These are phyloP conservation scores for Tetrahymena thermophila DNA, from an alignment of 73 alveolate species.

Conservation along the genomic window DNA sequence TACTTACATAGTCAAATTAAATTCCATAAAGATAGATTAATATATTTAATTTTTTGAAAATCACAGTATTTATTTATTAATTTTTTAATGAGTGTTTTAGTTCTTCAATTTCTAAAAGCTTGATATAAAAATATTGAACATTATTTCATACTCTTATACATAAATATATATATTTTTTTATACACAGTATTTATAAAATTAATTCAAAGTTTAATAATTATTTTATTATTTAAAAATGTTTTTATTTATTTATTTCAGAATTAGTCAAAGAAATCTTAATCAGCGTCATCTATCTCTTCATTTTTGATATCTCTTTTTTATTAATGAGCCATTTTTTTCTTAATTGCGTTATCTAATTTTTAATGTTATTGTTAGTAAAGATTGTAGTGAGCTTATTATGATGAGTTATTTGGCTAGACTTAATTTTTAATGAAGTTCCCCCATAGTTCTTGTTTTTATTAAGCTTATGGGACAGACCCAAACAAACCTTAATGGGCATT, in stretches of 20 bases:
- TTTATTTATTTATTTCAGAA: neutral
- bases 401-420: neutral
- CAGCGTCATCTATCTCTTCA: neutral
- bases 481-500: neutral
- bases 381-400: neutral
- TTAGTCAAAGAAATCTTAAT: neutral
- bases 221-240: neutral
- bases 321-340: neutral
- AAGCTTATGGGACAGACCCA: neutral
- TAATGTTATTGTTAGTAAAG: neutral
- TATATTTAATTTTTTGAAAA: no score
- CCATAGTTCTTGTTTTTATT: neutral
- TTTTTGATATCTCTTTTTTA: neutral
- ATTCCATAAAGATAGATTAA: no score
- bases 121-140: no score
- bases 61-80: no score
- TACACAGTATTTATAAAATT: no score
- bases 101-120: no score
- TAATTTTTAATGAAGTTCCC: neutral
- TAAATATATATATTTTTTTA: no score
- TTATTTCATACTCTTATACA: no score
- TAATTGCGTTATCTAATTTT: neutral
- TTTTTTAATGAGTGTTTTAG: no score
- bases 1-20: no score
- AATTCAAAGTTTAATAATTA: no score